Evolutionary conservation across 768 basidiomycete genomes (phyloP).

Genomic region (Clitopilus hobsonii): DNA sequence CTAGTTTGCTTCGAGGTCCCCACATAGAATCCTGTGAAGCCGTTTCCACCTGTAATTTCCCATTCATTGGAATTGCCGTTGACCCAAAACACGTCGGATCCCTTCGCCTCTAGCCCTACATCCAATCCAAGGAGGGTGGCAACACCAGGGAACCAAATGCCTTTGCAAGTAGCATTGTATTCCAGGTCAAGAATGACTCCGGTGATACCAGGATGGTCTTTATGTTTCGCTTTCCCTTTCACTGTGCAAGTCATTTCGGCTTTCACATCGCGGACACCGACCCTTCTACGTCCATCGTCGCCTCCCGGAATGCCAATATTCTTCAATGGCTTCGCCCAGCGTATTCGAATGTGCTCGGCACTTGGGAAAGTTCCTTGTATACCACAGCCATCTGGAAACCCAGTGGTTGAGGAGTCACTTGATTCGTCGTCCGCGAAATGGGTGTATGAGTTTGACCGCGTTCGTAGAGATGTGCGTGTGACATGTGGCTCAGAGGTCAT

Average conservation of each 20-base stretch:
- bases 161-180: conserved; percentile 70
- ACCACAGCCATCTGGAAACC: conserved; percentile 55
- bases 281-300: conserved; percentile 55
- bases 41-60: conserved; percentile 57
- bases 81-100: conserved; percentile 67
- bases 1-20: conserved; percentile 18
- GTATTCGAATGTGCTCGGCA: conserved; percentile 67
- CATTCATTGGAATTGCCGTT: conserved; percentile 46
- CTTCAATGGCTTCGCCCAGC: conserved; percentile 70
- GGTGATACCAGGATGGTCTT: conserved; percentile 31
- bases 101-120: conserved; percentile 61
- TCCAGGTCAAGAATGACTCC: conserved; percentile 63
- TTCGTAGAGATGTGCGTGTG: conserved; percentile 47
- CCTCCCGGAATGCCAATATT: conserved; percentile 37
- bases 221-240: conserved; percentile 41
- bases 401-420: conserved; percentile 59
- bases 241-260: conserved; percentile 64
- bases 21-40: conserved; percentile 70
- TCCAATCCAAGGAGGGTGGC: conserved; percentile 80
- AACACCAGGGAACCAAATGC: conserved; percentile 80
- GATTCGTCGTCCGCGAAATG: conserved; percentile 82
- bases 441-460: conserved; percentile 56
- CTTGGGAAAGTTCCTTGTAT: conserved; percentile 79
- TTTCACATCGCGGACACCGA: conserved; percentile 64
- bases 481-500: conserved; percentile 75